Base-by-base conservation (phyloP, 2,329 filamentous ascomycete species). In the Ramichloridium luteum region DNA sequence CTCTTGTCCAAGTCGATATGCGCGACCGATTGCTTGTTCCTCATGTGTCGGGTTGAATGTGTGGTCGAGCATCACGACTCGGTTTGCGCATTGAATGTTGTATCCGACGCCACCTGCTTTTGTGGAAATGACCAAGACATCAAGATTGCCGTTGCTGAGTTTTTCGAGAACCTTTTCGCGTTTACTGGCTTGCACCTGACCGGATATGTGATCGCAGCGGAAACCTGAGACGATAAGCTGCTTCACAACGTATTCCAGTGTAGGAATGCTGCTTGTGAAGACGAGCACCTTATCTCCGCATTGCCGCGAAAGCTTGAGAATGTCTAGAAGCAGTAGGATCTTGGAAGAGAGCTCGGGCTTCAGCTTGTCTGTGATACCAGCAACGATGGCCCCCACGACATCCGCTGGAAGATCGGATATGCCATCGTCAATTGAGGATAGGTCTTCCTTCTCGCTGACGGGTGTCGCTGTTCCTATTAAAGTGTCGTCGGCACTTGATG, bases 11-110 rank as follows among this genome's bases (percentile, higher is more conserved):
- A 94, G 70, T 1, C 86, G 80, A 55, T 90, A 93, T 0, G 82
- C 79, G 32, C 86, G 71, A 2, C 84, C 86, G 30, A 93, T 73
- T 2, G 86, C 86, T 56, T 94, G 86, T 47, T 85, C 77, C 54
- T 93, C 86, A 50, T 77, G 67, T 4, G 75, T 69, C 0, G 86
- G 86, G 41, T 86, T 90, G 59, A 77, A 93, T 38, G 68, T 66
- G 48, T 80, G 83, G 51, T 94, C 86, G 34, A 92, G 80, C 13
- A 94, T 78, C 13, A 94, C 70, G 1, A 93, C 81, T 13, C 86
- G 73, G 51, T 85, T 93, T 1, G 86, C 86, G 1, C 79, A 77
- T 25, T 73, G 72, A 9, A 94, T 78, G 42, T 94, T 94, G 30
- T 93, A 63, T 0, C 86, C 86, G 2, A 85, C 61, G 0, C 84